Evolutionary conservation across 768 basidiomycete genomes (phyloP).

Genomic region (Basidioascus undulatus): DNA sequence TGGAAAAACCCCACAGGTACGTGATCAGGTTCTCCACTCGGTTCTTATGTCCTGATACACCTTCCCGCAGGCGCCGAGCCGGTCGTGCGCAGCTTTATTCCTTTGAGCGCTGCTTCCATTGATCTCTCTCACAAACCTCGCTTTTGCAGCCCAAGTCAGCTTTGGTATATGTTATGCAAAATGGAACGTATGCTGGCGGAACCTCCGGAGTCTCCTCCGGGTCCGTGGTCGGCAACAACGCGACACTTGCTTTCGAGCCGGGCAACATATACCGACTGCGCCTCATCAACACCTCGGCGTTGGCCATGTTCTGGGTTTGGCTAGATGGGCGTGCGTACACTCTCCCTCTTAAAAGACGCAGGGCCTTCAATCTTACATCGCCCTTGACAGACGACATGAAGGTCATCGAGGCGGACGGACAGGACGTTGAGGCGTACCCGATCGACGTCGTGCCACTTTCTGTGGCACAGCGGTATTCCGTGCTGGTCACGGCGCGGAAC

Average conservation of each 20-base stretch:
- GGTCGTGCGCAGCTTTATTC: constrained; percentile 17
- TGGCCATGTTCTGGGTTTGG: constrained; percentile 19
- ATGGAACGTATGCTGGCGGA: constrained; percentile 41
- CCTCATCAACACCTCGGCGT: constrained; percentile 51
- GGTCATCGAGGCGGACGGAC: constrained; percentile 19
- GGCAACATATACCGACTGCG: constrained; percentile 80
- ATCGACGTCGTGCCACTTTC: constrained; percentile 49
- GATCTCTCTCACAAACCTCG: too few relatives aligned
- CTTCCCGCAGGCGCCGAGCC: constrained; percentile 43
- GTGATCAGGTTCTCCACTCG: background rate
- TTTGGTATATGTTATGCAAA: constrained; percentile 61
- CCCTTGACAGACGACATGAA: constrained; percentile 22
- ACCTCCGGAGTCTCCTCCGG: constrained; percentile 25
- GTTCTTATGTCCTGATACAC: background rate
- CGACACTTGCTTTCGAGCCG: constrained; percentile 54
- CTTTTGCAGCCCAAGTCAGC: constrained; percentile 22
- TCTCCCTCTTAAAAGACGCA: too few relatives aligned
- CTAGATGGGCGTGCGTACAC: constrained; percentile 22
- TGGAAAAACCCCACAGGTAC: constrained; percentile 32
- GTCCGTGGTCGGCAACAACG: constrained; percentile 52
- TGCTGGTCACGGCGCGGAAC: constrained; percentile 75
- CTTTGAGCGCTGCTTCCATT: background rate
- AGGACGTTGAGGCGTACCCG: constrained; percentile 45
- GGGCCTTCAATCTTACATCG: too few relatives aligned
- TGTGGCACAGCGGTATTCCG: constrained; percentile 78